Base-by-base conservation (phyloP, 2,329 filamentous ascomycete genomes). In the Monosporascus sp. region DNA sequence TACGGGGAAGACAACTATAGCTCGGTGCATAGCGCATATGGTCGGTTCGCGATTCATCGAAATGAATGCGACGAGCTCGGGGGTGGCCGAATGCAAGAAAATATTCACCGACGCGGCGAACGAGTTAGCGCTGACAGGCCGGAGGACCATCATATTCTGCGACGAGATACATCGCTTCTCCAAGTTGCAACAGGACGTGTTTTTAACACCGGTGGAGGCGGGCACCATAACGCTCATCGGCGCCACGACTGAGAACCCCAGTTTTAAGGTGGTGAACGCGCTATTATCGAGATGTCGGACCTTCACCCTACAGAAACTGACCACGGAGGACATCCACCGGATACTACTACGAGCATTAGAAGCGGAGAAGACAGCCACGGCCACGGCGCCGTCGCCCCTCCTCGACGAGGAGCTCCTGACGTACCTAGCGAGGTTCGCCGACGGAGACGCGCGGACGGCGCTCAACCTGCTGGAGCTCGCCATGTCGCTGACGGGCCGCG, bases 191-290 rank as follows among this genome's bases (percentile, higher is more conserved):
- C 94, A 99, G 67, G 94, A 97, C 70, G 88, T 97, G 1, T 97
- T 97, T 62, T 77, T 99, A 2, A 90, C 88, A 17, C 93, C 93
- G 0, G 93, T 97, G 22, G 94, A 99, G 72, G 86, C 86, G 1
- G 94, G 94, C 6, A 88, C 89, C 27, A 87, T 99, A 59, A 97
- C 90, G 0, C 77, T 99, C 31, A 94, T 97, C 56, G 94, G 92
- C 11, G 94, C 94, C 7, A 99, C 94, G 3, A 99, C 94, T 0
- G 94, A 99, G 70, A 99, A 99, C 61, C 94, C 94, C 0, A 93
- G 88, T 4, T 97, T 97, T 77, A 93, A 95, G 65, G 85, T 99
- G 43, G 89, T 94, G 62, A 87, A 84, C 59, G 93, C 94, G 2
- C 77, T 99, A 51, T 77, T 97, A 3, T 96, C 90, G 24, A 82